Base-by-base conservation (phyloP, 805 yeast genomes). In the Candida succiphila region DNA sequence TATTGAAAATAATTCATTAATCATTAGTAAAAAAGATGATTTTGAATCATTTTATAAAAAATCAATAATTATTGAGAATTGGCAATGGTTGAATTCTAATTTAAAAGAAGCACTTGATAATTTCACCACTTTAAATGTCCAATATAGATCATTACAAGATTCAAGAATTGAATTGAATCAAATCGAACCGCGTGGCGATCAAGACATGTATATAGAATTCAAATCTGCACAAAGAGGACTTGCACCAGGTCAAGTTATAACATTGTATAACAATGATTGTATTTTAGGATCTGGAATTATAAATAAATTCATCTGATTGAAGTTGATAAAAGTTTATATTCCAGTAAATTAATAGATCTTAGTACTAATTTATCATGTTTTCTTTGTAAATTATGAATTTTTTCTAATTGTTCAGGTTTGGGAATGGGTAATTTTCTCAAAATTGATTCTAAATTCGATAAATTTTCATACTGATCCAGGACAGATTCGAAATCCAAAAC, bases 241-340 rank as follows among this genome's bases (percentile, higher is more conserved):
- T 49, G 88, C 96, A 0, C 84, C 88, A 0, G 98, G 97, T 0
- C 98, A 89, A 52, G 78, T 72, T 43, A 57, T 86, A 14, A 94
- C 83, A 1, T 50, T 89, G 5, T 92, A 88, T 52, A 57, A 69
- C 27, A 72, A 68, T 2, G 78, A 76, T 30, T 57, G 72, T 34
- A 78, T 89, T 0, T 46, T 88, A 9, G 96, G 95, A 0, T 63
- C 74, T 15, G 82, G 81, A 1, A 42, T 51, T 19, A 69, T 66
- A 14, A 21, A n/a, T n/a, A n/a, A n/a, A n/a, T n/a, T n/a, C n/a
- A n/a, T n/a, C n/a, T n/a, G n/a, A n/a, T n/a, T n/a, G n/a, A n/a
- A n/a, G n/a, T n/a, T n/a, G n/a, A n/a, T n/a, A n/a, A n/a, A n/a
- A n/a, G n/a, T n/a, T n/a, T n/a, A n/a, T n/a, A n/a, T n/a, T n/a